Conservation (phyloP, 192 early-diverging fungal genomes). For the Coemansia nantahalensis region DNA sequence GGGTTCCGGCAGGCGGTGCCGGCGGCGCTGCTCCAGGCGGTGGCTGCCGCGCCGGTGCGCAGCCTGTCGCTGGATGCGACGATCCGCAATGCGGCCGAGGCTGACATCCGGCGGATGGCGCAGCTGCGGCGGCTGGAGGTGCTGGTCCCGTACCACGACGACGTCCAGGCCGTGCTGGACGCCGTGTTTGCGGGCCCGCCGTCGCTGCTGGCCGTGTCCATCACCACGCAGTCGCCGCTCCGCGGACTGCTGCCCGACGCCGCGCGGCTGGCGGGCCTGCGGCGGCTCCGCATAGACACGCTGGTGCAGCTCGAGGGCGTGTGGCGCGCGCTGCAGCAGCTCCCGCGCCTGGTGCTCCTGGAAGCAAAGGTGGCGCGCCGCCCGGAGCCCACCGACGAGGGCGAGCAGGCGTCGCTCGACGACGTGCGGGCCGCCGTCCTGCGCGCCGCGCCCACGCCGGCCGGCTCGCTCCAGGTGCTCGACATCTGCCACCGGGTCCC, state of each 20-base stretch:
- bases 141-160: constrained; percentile 15
- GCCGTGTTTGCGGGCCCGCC: constrained; percentile 7
- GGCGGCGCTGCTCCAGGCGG: constrained; percentile 13
- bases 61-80: constrained; percentile 18
- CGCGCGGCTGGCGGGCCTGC: constrained; percentile 12
- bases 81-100: constrained; percentile 9
- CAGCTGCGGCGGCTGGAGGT: constrained; percentile 17
- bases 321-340: constrained; percentile 10
- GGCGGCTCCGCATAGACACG: constrained; percentile 11
- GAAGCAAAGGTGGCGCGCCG: constrained; percentile 13
- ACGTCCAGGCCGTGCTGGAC: constrained; percentile 18
- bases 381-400: constrained; percentile 5
- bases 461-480: constrained; percentile 21
- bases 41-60: constrained; percentile 10
- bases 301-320: constrained; percentile 20
- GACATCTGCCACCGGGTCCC: constrained; percentile 25
- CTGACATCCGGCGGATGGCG: constrained; percentile 17
- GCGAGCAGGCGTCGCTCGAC: constrained; percentile 1
- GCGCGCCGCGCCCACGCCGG: neutral
- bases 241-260: constrained; percentile 11
- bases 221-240: constrained; percentile 21
- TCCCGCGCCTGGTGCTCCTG: constrained; percentile 25
- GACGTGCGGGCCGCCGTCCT: constrained; percentile 4
- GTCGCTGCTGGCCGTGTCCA: constrained; percentile 7
- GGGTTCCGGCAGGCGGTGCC: constrained; percentile 27